Base-by-base conservation (phyloP, 768 basidiomycete genomes). In the Tylopilus plumbeoviolaceoides region DNA sequence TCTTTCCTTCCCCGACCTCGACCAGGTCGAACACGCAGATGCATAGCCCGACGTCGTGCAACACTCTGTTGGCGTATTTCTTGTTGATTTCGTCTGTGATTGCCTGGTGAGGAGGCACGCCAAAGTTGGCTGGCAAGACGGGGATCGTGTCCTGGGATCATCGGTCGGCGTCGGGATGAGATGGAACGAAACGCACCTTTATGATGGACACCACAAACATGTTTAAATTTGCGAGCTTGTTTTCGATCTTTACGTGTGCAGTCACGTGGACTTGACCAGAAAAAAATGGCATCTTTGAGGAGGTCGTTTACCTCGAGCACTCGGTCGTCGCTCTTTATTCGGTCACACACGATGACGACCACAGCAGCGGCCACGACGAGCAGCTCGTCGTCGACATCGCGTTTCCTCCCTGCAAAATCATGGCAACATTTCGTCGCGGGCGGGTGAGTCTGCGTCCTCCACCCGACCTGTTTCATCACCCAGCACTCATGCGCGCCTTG, bases 1-100 rank as follows among this genome's bases (percentile, higher is more conserved):
- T 85, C 57, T 89, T 94, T 1, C 95, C 95, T 64, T 98, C 94
- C 2, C 91, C 87, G 1, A 84, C 88, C 58, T 91, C 81, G 0
- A 84, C 73, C 38, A 99, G 72, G 67, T 98, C 95, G 56, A 93
- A 97, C 1, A 93, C 81, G 54, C 86, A 91, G 48, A 98, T 80
- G 58, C 91, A 95, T 21, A 99, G 80, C 1, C 95, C 95, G 51
- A 95, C 85, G 51, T 93, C 88, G 62, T 94, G 90, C 17, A 98
- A 72, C 43, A 95, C 83, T 49, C 87, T 81, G 67, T 98, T 98
- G 5, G 95, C 89, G 59, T 95, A 98, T 71, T 97, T 97, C 68
- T 90, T 90, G 76, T 98, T 95, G 58, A 98, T 76, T 63, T 93
- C 90, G 54, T 85, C 81, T 25, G 80, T 85, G 59, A 98, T 79